Base-by-base conservation (phyloP, 1,284 basidiomycete species). In the Schizopora paradoxa region DNA sequence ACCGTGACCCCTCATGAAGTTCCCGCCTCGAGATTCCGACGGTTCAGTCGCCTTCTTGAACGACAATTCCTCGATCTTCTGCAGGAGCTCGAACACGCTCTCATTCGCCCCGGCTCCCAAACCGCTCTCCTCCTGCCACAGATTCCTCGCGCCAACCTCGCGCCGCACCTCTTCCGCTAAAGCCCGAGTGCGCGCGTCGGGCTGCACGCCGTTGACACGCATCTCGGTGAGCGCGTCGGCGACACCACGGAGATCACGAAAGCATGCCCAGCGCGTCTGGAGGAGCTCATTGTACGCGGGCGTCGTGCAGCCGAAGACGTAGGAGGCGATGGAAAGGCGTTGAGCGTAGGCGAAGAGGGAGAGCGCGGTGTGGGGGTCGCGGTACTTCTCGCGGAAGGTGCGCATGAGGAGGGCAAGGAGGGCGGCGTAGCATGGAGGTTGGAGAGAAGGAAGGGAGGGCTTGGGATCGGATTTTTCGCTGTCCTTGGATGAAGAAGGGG, bases 271-370 rank as follows among this genome's bases (percentile, higher is more conserved):
- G 23, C 78, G 78, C 8, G 84, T 87, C 54, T 76, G 69, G 32
- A 94, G 75, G 25, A 91, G 72, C 63, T 93, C 87, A 62, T 92
- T 91, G 65, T 93, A 94, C 1, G 82, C 86, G 3, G 73, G 72
- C 0, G 89, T 86, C 4, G 86, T 85, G 62, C 91, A 94, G 2
- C 90, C 91, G 57, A 86, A 84, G 21, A 92, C 83, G 60, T 86
- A 93, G 3, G 86, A 89, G 5, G 82, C 71, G 40, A 84, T 73
- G 2, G 86, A 88, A 4, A 81, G 73, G 27, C 74, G 73, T 37
- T 79, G 76, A 0, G 88, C 86, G 59, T 91, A 74, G 43, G 84
- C 73, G 66, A 93, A 94, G 27, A 93, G 73, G 14, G 85, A 76
- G n/a, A 94, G 73, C 1, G 91, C 79, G 35, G 91, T 76, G 58